phyloP scores from a whole-genome alignment of 768 basidiomycete species.

The Termitomyces sp. region DNA sequence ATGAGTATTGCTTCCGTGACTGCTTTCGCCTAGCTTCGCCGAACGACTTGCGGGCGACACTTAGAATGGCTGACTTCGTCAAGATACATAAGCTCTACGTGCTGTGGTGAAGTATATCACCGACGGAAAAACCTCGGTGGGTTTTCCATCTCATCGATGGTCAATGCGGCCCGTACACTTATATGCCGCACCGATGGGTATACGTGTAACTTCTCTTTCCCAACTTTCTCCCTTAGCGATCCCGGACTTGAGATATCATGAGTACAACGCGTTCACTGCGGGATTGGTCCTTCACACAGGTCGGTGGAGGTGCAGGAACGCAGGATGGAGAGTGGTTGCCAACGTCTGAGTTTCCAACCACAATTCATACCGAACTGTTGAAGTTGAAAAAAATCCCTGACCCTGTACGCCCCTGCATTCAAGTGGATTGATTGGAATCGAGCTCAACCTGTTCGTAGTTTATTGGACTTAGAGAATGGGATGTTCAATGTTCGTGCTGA shows the following conservation, averaged over 20 bases:
- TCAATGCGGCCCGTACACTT: neutral
- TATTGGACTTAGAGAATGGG: constrained; percentile 78
- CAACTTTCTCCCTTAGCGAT: neutral
- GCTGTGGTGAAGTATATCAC: neutral
- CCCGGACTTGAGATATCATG: constrained; percentile 1
- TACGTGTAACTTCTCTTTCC: constrained; percentile 1
- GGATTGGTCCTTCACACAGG: constrained; percentile 66
- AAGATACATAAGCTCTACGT: neutral
- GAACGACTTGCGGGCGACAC: neutral
- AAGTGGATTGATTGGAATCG: neutral
- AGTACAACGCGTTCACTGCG: constrained; percentile 20
- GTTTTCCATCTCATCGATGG: neutral
- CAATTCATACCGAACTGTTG: constrained; percentile 82
- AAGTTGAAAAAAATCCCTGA: constrained; percentile 72
- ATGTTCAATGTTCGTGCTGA: constrained; percentile 67
- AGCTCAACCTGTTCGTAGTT: constrained; percentile 38
- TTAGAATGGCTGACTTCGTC: neutral
- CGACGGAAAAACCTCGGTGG: constrained; percentile 24
- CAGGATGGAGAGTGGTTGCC: constrained; percentile 63
- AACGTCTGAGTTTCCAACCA: constrained; percentile 70
- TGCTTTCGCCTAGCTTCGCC: neutral
- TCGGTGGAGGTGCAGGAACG: constrained; percentile 55
- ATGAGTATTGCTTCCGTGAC: constrained; percentile 16
- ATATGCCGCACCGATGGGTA: neutral
- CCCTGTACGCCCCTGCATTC: constrained; percentile 49